A percentile compares a stretch with the other conserved stretches of the same genome.
phyloP scores from a whole-genome alignment of 2,329 filamentous ascomycete species.

The Monosporascus sp. region DNA sequence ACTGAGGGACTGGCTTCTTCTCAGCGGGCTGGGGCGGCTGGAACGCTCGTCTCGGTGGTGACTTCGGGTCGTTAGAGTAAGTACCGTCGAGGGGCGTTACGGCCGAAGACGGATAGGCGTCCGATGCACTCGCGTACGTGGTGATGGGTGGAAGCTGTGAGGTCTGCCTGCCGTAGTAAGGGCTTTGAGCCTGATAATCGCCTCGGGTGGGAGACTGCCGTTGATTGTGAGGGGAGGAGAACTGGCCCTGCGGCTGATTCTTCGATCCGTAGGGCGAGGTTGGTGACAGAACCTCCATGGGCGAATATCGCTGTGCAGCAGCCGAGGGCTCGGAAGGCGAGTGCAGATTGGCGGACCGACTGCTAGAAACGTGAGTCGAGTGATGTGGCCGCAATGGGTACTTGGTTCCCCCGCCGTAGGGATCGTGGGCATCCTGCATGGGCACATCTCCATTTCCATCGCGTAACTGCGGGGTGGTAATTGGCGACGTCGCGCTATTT shows the following conservation, averaged over 20 bases:
- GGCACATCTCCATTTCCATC: slow-evolving; percentile 71
- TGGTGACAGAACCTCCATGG: slow-evolving; percentile 85
- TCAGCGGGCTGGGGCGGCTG: slow-evolving; percentile 39
- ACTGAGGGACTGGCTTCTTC: slow-evolving; percentile 77
- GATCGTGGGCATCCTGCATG: slow-evolving; percentile 83
- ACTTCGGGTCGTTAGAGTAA: slow-evolving; percentile 53
- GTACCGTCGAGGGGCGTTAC: slow-evolving; percentile 67
- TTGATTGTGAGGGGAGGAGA: slow-evolving; percentile 46
- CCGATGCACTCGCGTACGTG: slow-evolving; percentile 62
- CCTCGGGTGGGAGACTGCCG: slow-evolving; percentile 77
- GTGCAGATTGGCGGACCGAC: slow-evolving; percentile 58
- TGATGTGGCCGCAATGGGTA: slow-evolving; percentile 77
- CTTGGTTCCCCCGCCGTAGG: slow-evolving; percentile 73
- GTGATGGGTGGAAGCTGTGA: slow-evolving; percentile 72
- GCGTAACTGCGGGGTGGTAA: slow-evolving; percentile 53
- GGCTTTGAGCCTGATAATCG: slow-evolving; percentile 52
- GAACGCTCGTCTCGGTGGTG: slow-evolving; percentile 51
- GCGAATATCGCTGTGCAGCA: slow-evolving; percentile 88
- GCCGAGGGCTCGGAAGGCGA: slow-evolving; percentile 72
- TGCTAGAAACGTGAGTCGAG: slow-evolving; percentile 62
- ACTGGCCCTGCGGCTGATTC: slow-evolving; percentile 51
- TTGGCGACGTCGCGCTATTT: slow-evolving; percentile 33
- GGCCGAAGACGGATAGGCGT: slow-evolving; percentile 69
- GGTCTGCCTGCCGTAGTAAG: slow-evolving; percentile 51
- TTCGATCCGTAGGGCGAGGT: slow-evolving; percentile 70